These are phyloP conservation scores for Wakefieldia striispora DNA, from an alignment of 768 basidiomycete genomes.

Conservation along the genomic window DNA sequence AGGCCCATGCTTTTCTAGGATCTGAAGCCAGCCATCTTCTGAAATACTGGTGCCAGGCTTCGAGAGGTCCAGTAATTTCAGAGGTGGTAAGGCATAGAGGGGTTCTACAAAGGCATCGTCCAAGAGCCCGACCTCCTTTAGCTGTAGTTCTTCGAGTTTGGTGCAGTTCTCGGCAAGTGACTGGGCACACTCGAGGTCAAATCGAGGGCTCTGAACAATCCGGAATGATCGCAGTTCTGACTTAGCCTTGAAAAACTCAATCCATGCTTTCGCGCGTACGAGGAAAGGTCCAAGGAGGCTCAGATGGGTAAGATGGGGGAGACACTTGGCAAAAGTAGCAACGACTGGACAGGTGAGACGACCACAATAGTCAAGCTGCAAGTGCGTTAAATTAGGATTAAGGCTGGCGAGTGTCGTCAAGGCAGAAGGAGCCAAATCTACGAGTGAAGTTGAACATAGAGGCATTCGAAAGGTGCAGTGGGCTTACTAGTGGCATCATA, in stretches of 20 bases:
- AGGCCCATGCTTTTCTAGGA: slow-evolving; percentile 55
- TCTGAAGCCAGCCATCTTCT: slow-evolving; percentile 52
- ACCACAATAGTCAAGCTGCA: slow-evolving; percentile 87
- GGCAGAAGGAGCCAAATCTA: slow-evolving; percentile 69
- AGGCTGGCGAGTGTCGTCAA: slow-evolving; percentile 70
- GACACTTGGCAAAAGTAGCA: slow-evolving; percentile 52
- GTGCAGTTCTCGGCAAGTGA: slow-evolving; percentile 52
- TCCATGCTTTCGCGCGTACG: slow-evolving; percentile 73
- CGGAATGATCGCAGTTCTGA: slow-evolving; percentile 67
- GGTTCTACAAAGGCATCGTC: slow-evolving; percentile 59
- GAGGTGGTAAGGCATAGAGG: slow-evolving; percentile 37
- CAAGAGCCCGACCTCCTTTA: slow-evolving; percentile 76
- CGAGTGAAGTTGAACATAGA: slow-evolving; percentile 1
- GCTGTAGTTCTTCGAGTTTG: slow-evolving; percentile 63
- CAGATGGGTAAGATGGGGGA: slow-evolving; percentile 67
- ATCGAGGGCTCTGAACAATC: slow-evolving; percentile 84
- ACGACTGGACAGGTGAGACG: slow-evolving; percentile 66
- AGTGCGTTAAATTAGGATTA: slow-evolving; percentile 77
- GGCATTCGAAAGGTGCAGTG: neutral
- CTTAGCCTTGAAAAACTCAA: slow-evolving; percentile 64
- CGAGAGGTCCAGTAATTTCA: slow-evolving; percentile 69
- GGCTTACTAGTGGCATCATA: slow-evolving; percentile 91
- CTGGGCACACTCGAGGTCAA: slow-evolving; percentile 66
- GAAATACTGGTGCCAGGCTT: slow-evolving; percentile 53
- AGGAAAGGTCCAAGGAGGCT: slow-evolving; percentile 89